Evolutionary conservation across 83 land plant genomes (phyloP).

Genomic region (Thuja plicata): DNA sequence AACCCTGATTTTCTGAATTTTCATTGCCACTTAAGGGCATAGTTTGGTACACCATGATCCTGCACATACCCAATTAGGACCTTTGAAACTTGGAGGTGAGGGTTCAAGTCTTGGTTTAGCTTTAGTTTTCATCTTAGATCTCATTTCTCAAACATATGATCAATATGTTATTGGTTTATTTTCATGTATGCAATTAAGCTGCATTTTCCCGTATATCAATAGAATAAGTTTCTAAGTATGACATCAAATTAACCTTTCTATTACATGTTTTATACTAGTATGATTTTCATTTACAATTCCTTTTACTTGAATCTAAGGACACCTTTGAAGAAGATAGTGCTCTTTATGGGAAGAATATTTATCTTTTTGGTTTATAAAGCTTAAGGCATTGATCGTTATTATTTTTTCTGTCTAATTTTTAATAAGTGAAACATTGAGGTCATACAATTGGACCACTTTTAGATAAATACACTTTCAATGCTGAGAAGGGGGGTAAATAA

Average conservation of each 20-base stretch:
- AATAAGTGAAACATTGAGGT: neutral
- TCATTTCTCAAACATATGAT: too few species aligned
- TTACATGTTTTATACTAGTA: conserved; percentile 10
- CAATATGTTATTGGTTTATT: too few species aligned
- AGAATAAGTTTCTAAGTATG: neutral
- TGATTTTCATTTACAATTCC: neutral
- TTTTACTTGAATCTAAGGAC: conserved; percentile 27
- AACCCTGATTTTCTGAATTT: too few species aligned
- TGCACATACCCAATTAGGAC: too few species aligned
- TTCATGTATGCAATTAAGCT: neutral
- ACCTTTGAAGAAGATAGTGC: conserved; percentile 71
- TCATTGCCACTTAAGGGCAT: too few species aligned
- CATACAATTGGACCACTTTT: neutral
- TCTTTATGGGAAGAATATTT: conserved; percentile 72
- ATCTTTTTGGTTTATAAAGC: conserved; percentile 89
- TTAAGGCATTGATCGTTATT: conserved; percentile 48
- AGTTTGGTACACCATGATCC: too few species aligned
- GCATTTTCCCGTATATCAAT: neutral
- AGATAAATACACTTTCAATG: too few species aligned
- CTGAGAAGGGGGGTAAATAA: too few species aligned
- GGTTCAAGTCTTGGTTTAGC: too few species aligned
- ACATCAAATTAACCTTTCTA: neutral
- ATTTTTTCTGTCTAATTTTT: neutral
- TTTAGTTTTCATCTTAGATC: too few species aligned
- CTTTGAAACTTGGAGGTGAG: too few species aligned